Base-by-base conservation (phyloP, 2,329 filamentous ascomycete species). In the Diaporthe citri region DNA sequence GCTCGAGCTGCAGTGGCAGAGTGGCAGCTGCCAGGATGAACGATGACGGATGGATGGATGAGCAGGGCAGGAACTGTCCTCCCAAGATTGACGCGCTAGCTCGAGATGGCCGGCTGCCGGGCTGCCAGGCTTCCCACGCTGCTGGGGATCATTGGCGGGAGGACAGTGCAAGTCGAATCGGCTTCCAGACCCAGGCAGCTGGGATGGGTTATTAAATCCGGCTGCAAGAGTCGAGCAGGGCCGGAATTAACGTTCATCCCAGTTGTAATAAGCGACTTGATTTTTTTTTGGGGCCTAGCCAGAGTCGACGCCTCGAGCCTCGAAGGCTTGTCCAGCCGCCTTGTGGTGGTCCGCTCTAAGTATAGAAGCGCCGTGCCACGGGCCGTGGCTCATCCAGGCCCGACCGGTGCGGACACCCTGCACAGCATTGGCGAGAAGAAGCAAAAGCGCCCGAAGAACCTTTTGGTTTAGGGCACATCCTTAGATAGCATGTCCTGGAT, bases 281-380 rank as follows among this genome's bases (percentile, higher is more conserved):
- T 20, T 28, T 48, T 20, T 28, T 48, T 39, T 59, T 22, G 56
- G 41, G 39, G 12, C n/a, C 55, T 39, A 22, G 28, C 43, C 34
- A 51, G 43, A 46, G 28, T 59, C 28, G 52, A 56, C 20, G 69
- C 46, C 69, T 60, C 28, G 31, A 71, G 41, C 69, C 39, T 60
- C 34, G n/a, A 51, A 60, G 39, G 55, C 70, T 72, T 72, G 70
- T 60, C 31, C 46, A 52, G 52, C 43, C 46, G 56, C 56, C 31
- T 46, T 34, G 17, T 46, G n/a, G 43, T 31, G 31, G 70, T 39
- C 34, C n/a, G 48, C 31, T 59, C 71, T 72, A 72, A 64, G 71
- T 64, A 64, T 64, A 72, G 71, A 55, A 55, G 71, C 57, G 71
- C 57, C 36, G 59, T 52, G 20, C 41, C 22, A 43, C n/a, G 57